Percentiles rank a stretch among this genome's conserved stretches.
Conservation (phyloP, 2,329 filamentous ascomycete genomes). For the Aspergillus puulaauensis region DNA sequence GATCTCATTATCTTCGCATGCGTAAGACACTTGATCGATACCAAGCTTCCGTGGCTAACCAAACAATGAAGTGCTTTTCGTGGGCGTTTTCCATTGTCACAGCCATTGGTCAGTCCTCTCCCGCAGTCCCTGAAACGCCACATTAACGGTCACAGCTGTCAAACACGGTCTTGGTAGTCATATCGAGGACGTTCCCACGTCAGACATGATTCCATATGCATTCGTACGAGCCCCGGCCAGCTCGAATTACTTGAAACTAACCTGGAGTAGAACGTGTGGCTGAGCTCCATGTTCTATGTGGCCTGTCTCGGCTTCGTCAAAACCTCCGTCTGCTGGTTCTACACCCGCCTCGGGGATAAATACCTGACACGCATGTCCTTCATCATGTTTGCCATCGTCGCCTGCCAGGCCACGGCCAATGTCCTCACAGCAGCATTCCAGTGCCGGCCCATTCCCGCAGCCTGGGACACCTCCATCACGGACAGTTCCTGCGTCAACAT, state of each 20-base stretch:
- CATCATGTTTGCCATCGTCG: slow-evolving; percentile 43
- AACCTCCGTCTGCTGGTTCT: slow-evolving; percentile 48
- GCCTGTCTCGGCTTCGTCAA: slow-evolving; percentile 50
- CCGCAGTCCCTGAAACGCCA: neutral
- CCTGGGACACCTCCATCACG: slow-evolving; percentile 36
- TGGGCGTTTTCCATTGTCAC: slow-evolving; percentile 39
- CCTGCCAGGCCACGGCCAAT: slow-evolving; percentile 41
- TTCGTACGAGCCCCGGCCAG: neutral
- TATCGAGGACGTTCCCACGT: slow-evolving; percentile 10
- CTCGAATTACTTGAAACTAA: slow-evolving; percentile 4
- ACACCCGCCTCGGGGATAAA: slow-evolving; percentile 45
- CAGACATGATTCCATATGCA: slow-evolving; percentile 14
- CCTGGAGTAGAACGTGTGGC: slow-evolving; percentile 39
- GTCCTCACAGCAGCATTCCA: slow-evolving; percentile 47
- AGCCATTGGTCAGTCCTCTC: slow-evolving; percentile 27
- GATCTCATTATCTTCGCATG: slow-evolving; percentile 32
- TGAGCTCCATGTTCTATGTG: slow-evolving; percentile 52
- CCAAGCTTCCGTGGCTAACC: neutral
- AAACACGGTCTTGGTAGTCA: slow-evolving; percentile 19
- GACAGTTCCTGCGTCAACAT: slow-evolving; percentile 48
- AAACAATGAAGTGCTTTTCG: slow-evolving; percentile 26
- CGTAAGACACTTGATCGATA: slow-evolving; percentile 20
- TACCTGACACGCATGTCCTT: slow-evolving; percentile 36
- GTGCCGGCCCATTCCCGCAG: slow-evolving; percentile 41
- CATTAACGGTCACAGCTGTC: slow-evolving; percentile 11